Evolutionary conservation across 257 asterid genomes (phyloP).

Genomic region (Schizonepeta tenuifolia): DNA sequence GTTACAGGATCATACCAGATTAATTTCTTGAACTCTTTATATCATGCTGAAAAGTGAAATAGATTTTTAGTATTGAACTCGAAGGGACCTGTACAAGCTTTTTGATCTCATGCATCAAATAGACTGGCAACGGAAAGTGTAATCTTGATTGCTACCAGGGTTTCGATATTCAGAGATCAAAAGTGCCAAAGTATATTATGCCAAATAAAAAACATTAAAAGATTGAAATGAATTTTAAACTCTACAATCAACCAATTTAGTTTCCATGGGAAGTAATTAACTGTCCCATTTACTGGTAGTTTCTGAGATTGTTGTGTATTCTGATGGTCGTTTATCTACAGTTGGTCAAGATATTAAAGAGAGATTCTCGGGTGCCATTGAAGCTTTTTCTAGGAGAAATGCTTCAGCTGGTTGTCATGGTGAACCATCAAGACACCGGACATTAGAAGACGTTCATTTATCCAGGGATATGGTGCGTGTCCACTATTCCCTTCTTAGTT

Average conservation of each 20-base stretch:
- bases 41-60: neutral
- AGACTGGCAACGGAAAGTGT: neutral
- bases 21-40: neutral
- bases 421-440: slow-evolving; percentile 52
- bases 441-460: slow-evolving; percentile 47
- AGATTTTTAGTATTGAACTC: too few relatives aligned
- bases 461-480: slow-evolving; percentile 54
- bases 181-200: neutral
- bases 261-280: neutral
- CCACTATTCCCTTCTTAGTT: neutral
- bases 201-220: neutral
- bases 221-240: neutral
- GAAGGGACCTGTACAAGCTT: neutral
- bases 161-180: slow-evolving; percentile 2
- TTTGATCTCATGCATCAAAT: neutral
- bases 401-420: slow-evolving; percentile 46
- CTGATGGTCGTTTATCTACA: slow-evolving; percentile 17
- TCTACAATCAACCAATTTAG: slow-evolving; percentile 3
- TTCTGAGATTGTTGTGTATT: slow-evolving; percentile 1
- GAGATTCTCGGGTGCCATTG: slow-evolving; percentile 58
- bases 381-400: slow-evolving; percentile 57
- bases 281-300: slow-evolving; percentile 9
- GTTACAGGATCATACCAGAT: neutral
- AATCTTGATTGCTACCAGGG: neutral
- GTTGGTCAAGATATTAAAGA: slow-evolving; percentile 56